Evolutionary conservation across 352 stramenopile genomes (phyloP).

Genomic region (Thalassiosira hispida): DNA sequence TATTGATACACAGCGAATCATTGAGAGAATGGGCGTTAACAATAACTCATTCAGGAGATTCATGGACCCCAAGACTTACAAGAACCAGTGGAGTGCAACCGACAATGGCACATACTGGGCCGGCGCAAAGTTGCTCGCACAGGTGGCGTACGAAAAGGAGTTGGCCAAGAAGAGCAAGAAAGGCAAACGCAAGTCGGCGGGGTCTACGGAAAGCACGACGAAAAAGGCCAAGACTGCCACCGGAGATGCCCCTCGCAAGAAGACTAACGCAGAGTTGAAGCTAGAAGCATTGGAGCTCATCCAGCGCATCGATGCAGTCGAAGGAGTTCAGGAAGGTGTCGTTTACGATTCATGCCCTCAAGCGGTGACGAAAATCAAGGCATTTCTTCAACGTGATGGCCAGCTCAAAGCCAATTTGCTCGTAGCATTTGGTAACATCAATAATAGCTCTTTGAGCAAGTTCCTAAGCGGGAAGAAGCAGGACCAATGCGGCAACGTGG

Average conservation of each 20-base stretch:
- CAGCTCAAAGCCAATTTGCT: slow-evolving; percentile 44
- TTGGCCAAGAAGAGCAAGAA: slow-evolving; percentile 48
- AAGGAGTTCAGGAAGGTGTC: slow-evolving; percentile 6
- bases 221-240: slow-evolving; percentile 15
- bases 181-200: slow-evolving; percentile 45
- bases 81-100: slow-evolving; percentile 39
- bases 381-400: slow-evolving; percentile 34
- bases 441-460: slow-evolving; percentile 36
- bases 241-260: not conserved
- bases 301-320: slow-evolving; percentile 30
- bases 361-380: slow-evolving; percentile 46
- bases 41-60: slow-evolving; percentile 41
- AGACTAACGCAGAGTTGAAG: slow-evolving; percentile 16
- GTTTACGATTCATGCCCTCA: slow-evolving; percentile 58
- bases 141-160: slow-evolving; percentile 60
- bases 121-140: slow-evolving; percentile 29
- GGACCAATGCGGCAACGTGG: slow-evolving; percentile 51
- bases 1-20: no score
- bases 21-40: slow-evolving; percentile 42
- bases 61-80: slow-evolving; percentile 54
- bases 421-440: slow-evolving; percentile 34
- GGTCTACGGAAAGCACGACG: not conserved
- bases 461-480: slow-evolving; percentile 53
- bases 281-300: slow-evolving; percentile 20
- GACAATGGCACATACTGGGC: slow-evolving; percentile 47